Conservation (phyloP, 768 basidiomycete species). For the Mycena rosella region DNA sequence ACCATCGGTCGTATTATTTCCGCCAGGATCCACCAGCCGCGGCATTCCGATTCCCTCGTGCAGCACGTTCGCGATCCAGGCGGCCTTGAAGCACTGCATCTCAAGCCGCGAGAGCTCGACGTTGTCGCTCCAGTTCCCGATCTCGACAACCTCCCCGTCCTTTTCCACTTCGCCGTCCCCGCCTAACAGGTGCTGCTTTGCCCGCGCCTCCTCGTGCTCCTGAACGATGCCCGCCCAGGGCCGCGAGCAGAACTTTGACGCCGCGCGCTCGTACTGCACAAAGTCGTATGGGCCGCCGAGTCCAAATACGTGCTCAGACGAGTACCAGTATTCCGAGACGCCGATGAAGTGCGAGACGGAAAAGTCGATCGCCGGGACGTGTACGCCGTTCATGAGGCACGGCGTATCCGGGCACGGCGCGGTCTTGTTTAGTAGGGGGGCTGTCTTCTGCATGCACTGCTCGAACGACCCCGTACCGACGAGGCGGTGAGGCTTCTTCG, state of each 20-base stretch:
- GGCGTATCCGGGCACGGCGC: constrained; percentile 86
- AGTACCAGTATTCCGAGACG: constrained; percentile 99
- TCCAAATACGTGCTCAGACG: constrained; percentile 96
- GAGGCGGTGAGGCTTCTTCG: constrained; percentile 69
- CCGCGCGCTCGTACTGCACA: constrained; percentile 95
- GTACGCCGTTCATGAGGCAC: constrained; percentile 95
- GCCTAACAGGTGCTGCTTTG: constrained; percentile 59
- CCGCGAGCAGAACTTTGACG: constrained; percentile 84
- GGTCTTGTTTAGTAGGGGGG: constrained; percentile 86
- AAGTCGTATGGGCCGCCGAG: constrained; percentile 96
- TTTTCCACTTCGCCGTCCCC: constrained; percentile 76
- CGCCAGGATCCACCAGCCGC: constrained; percentile 87
- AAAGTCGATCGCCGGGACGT: constrained; percentile 96
- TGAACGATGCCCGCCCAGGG: constrained; percentile 83
- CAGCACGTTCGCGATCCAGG: constrained; percentile 96
- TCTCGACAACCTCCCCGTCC: constrained; percentile 70
- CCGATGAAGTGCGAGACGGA: constrained; percentile 95
- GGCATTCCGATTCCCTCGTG: constrained; percentile 98
- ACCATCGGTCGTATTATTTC: constrained; percentile 77
- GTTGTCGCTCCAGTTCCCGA: constrained; percentile 76
- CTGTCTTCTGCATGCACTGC: constrained; percentile 78
- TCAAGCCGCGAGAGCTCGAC: constrained; percentile 89
- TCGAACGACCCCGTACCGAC: constrained; percentile 93
- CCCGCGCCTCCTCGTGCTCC: constrained; percentile 71
- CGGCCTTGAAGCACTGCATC: constrained; percentile 99